Evolutionary conservation across 2,329 filamentous ascomycete genomes (phyloP).

Genomic region (Botrytis fragariae): DNA sequence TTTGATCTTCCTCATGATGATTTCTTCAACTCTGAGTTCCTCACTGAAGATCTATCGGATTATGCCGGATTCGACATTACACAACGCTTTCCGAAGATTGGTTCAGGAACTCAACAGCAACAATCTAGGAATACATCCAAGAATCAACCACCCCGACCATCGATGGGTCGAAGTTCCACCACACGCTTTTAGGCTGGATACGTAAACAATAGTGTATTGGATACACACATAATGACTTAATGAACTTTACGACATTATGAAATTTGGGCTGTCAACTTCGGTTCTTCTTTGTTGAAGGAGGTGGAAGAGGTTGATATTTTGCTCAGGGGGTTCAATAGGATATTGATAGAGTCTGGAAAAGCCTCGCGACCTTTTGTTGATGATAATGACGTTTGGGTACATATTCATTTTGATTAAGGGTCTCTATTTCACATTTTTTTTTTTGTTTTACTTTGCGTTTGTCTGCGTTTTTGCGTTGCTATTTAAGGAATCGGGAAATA

Average conservation of each 20-base stretch:
- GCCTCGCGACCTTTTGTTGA: constrained; percentile 19
- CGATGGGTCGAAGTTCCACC: constrained; percentile 37
- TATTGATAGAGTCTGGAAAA: constrained; percentile 11
- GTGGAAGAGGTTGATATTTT: constrained; percentile 5
- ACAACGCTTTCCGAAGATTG: constrained; percentile 74
- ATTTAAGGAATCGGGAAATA: neutral
- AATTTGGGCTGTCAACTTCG: constrained; percentile 17
- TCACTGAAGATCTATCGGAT: constrained; percentile 58
- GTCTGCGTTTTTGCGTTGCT: constrained; percentile 12
- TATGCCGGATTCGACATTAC: constrained; percentile 66
- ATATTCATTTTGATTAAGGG: constrained; percentile 13
- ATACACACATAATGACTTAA: constrained; percentile 21
- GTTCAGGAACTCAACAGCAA: constrained; percentile 45
- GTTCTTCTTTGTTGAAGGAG: constrained; percentile 8
- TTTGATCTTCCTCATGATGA: constrained; percentile 45
- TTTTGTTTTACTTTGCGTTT: constrained; percentile 5
- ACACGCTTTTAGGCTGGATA: constrained; percentile 35
- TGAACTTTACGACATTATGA: constrained; percentile 28
- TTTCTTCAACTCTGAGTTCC: constrained; percentile 53
- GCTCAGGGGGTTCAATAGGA: constrained; percentile 1
- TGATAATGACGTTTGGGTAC: constrained; percentile 20
- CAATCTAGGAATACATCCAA: constrained; percentile 31
- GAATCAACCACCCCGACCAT: constrained; percentile 28
- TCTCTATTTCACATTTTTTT: neutral
- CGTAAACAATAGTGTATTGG: constrained; percentile 22